Evolutionary conservation across 2,329 filamentous ascomycete species (phyloP), one percentile per base, ranked within the genome.

Genomic region (Alternaria alternata): DNA sequence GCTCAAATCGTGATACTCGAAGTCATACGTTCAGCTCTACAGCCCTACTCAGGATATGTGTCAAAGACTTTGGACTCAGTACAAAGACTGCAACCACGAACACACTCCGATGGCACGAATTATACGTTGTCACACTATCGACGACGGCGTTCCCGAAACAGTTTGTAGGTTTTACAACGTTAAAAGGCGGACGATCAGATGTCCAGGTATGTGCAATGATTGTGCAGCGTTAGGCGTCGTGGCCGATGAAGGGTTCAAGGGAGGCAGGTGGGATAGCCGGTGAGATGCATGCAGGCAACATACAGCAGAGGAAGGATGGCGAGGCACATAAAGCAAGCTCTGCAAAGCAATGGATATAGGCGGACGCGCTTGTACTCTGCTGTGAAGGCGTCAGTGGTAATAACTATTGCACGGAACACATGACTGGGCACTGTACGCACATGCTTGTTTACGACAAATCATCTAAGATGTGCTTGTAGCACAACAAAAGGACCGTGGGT

Each of bases 401-500:
- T 6, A 16, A 38, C 14, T 16, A n/a, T 38, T 18, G 34, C 26
- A 32, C 26, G 36, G n/a, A 20, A 39, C 8, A 39, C 7, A 39
- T 11, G 18, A 7, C 8, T 39, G 7, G 36, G n/a, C n/a, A 46
- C n/a, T 12, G 26, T 12, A 46, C 30, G 26, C n/a, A 30, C 43
- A 39, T 39, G 36, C 14, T 39, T 39, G n/a, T 5, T 16, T 18
- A 39, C 3, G 8, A 39, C 3, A 11, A 39, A 20, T 39, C 36
- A 20, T 9, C 36, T 18, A 20, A 11, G 7, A 20, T 18, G 18
- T 46, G 43, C n/a, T 30, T 46, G 18, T 30, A 20, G 9, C n/a
- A 30, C 5, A n/a, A 24, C 28, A 60, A 61, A 61, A 44, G 34
- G 58, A 57, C 18, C 26, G 54, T 61, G 54, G 58, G 58, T 61